These are phyloP conservation scores for Aspergillus ochraceoroseus DNA, from an alignment of 2,329 filamentous ascomycete species.

Conservation along the genomic window DNA sequence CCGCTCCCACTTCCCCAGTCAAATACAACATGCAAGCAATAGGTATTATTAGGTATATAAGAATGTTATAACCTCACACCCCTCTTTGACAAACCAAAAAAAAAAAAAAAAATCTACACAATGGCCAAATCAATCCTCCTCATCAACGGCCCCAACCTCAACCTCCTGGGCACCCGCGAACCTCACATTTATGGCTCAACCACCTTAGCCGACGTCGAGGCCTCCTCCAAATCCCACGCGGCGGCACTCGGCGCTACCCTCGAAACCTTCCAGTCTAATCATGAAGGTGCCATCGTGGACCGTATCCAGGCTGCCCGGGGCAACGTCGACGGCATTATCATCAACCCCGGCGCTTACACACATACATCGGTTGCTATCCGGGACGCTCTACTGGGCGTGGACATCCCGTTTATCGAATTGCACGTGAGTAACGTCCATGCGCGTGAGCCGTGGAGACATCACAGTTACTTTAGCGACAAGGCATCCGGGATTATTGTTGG, in stretches of 20 bases:
- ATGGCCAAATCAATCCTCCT: conserved; percentile 55
- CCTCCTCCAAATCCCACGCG: conserved; percentile 49
- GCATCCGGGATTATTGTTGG: conserved; percentile 69
- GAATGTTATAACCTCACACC: neutral
- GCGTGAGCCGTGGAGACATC: conserved; percentile 62
- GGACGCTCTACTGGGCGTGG: conserved; percentile 66
- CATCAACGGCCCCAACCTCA: conserved; percentile 79
- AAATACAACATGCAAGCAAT: neutral
- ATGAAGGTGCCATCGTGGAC: conserved; percentile 70
- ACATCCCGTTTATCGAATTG: conserved; percentile 71
- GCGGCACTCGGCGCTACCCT: conserved; percentile 48
- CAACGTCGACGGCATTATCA: conserved; percentile 57
- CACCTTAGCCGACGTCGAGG: conserved; percentile 60
- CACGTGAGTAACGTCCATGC: conserved; percentile 72
- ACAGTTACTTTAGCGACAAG: conserved; percentile 71
- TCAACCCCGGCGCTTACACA: conserved; percentile 71
- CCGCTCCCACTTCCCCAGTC: neutral
- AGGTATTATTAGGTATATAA: neutral
- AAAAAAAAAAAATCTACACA: conserved; percentile 9
- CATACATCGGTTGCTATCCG: conserved; percentile 71
- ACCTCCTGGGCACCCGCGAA: conserved; percentile 70
- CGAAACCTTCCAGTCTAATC: conserved; percentile 67
- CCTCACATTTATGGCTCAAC: conserved; percentile 67
- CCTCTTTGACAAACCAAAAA: neutral
- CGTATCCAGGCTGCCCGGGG: conserved; percentile 63